Evolutionary conservation across 1,139 yeast species (phyloP), one percentile per base, ranked within the genome.

Genomic region (Saccharomyces pastorianus): DNA sequence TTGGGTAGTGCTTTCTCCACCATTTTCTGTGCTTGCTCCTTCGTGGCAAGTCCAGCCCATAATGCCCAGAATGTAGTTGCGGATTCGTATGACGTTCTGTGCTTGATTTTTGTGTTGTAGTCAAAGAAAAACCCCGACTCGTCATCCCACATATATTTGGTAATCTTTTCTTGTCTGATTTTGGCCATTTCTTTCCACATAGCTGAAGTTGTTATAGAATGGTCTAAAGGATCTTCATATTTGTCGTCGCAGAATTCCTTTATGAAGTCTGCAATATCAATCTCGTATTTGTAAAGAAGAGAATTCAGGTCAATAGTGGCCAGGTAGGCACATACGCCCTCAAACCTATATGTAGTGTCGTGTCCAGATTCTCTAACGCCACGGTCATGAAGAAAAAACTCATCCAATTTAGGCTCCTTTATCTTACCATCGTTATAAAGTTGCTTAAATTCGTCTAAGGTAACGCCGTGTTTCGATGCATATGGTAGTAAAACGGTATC

Each of bases 281-380:
- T 72, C 68, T 95, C 99, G 71, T 93, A 95, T 72, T 90, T 93
- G 78, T 88, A 91, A 42, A 93, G 75, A 62, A 95, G 74, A 4
- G 95, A 79, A 71, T 91, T 91, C 65, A 93, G 76, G 69, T 93
- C 99, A 53, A 93, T 85, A 0, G 99, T 93, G 2, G 96, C 97
- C 60, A 93, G 74, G 66, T 87, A 76, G 0, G 96, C 97, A 71
- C 96, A 89, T 51, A 82, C 80, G 42, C 96, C 96, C 72, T 91
- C 97, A 54, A 93, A 75, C 64, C 99, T 78, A 68, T 91, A 90
- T 3, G 93, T 80, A 0, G 98, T 95, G 69, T 93, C 99, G 69
- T 93, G 99, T 1, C 99, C 99, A 47, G 95, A 85, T 71, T 93
- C 99, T 66, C 99, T 80, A 14, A 93, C 96, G 1, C 96, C 98